These are phyloP conservation scores for Didymosphaeria variabile DNA, from an alignment of 2,329 filamentous ascomycete species.

Conservation along the genomic window DNA sequence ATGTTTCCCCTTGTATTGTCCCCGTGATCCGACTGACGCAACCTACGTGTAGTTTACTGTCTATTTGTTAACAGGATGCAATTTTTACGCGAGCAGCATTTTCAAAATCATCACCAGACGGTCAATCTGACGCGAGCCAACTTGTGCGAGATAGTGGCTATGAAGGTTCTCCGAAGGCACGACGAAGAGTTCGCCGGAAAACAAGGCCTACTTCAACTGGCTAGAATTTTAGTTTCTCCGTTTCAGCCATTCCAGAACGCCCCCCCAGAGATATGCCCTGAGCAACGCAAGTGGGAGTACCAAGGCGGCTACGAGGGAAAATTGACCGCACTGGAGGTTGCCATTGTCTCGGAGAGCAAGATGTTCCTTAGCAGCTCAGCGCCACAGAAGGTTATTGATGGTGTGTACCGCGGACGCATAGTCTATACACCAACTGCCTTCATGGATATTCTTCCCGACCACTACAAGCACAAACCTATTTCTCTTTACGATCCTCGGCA, in stretches of 20 bases:
- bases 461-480: conserved; percentile 85
- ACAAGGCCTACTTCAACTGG: conserved; percentile 74
- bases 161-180: conserved; percentile 78
- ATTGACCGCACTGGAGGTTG: conserved; percentile 81
- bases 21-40: conserved; percentile 16
- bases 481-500: conserved; percentile 80
- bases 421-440: conserved; percentile 85
- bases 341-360: conserved; percentile 84
- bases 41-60: conserved; percentile 71
- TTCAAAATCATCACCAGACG: conserved; percentile 79
- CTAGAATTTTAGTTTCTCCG: conserved; percentile 81
- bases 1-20: conserved; percentile 31
- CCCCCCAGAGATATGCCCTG: conserved; percentile 69
- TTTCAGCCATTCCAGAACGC: conserved; percentile 89
- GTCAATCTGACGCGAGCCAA: conserved; percentile 80
- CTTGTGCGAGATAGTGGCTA: conserved; percentile 81
- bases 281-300: conserved; percentile 60
- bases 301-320: conserved; percentile 64
- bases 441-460: conserved; percentile 84
- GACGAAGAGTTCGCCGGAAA: conserved; percentile 79
- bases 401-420: conserved; percentile 81
- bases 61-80: conserved; percentile 82
- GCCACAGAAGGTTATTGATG: conserved; percentile 82
- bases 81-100: conserved; percentile 79
- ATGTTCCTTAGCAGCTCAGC: conserved; percentile 78